These are phyloP conservation scores for Phtheirospermum japonicum DNA, from an alignment of 257 asterid genomes.

Conservation along the genomic window DNA sequence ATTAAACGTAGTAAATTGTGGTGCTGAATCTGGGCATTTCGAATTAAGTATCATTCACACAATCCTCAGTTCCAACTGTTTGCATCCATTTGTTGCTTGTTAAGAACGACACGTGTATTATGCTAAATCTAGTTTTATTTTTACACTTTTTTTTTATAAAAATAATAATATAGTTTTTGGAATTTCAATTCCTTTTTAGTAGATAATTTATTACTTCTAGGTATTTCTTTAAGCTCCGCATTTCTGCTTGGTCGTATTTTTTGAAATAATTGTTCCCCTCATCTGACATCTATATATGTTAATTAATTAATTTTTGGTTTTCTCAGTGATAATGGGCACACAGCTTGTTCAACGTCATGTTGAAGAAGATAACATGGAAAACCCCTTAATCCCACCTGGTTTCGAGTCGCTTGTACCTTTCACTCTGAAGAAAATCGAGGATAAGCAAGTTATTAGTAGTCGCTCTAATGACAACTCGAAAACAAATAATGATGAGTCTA, in stretches of 20 bases:
- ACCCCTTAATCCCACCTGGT: constrained; percentile 84
- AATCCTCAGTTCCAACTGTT: neutral
- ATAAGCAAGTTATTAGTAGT: constrained; percentile 32
- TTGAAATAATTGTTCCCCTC: constrained; percentile 4
- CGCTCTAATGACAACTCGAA: constrained; percentile 40
- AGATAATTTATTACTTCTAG: constrained; percentile 16
- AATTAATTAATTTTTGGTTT: constrained; percentile 8
- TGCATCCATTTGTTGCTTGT: constrained; percentile 2
- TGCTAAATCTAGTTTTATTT: neutral
- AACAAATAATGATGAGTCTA: constrained; percentile 31
- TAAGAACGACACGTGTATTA: neutral
- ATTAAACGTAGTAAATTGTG: neutral
- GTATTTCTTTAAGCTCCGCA: constrained; percentile 4
- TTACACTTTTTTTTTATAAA: neutral
- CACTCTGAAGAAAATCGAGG: constrained; percentile 55
- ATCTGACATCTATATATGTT: constrained; percentile 22
- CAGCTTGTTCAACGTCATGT: constrained; percentile 65
- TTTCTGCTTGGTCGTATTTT: neutral
- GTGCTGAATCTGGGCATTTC: neutral
- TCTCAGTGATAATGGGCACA: constrained; percentile 65
- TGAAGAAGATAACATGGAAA: constrained; percentile 75
- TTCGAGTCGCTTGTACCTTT: constrained; percentile 82
- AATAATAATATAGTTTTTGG: neutral
- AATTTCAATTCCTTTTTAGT: neutral
- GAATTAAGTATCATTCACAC: neutral